Evolutionary conservation across 2,329 filamentous ascomycete genomes (phyloP).

Genomic region (Cadophora gregata): DNA sequence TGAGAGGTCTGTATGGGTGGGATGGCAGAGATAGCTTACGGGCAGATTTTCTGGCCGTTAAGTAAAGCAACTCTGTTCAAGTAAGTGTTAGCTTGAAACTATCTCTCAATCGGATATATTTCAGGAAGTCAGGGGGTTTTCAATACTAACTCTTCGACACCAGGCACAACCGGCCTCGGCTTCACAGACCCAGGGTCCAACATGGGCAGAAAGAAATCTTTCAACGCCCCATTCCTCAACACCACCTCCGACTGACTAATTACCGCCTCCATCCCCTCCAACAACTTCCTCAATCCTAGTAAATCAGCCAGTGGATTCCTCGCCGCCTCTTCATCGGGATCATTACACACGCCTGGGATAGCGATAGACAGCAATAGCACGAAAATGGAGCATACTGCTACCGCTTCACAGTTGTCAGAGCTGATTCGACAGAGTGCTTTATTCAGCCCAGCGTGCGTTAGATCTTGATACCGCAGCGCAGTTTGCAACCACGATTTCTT

Average conservation of each 20-base stretch:
- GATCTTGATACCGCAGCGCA: slow-evolving; percentile 27
- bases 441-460: slow-evolving; percentile 27
- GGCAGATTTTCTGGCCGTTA: background rate
- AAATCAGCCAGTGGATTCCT: slow-evolving; percentile 14
- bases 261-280: slow-evolving; percentile 9
- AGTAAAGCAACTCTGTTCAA: background rate
- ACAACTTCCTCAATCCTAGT: background rate
- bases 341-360: background rate
- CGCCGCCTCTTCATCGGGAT: background rate
- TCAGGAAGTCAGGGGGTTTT: background rate
- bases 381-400: slow-evolving; percentile 13
- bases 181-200: background rate
- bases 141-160: background rate
- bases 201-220: slow-evolving; percentile 15
- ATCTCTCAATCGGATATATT: no score
- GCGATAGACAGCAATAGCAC: slow-evolving; percentile 13
- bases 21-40: background rate
- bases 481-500: slow-evolving; percentile 17
- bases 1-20: background rate
- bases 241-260: background rate
- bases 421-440: slow-evolving; percentile 24
- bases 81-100: background rate
- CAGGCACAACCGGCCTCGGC: background rate
- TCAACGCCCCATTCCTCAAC: slow-evolving; percentile 14
- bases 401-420: slow-evolving; percentile 25